Conservation (phyloP, 2,329 filamentous ascomycete species). For the Boeremia lycopersici region DNA sequence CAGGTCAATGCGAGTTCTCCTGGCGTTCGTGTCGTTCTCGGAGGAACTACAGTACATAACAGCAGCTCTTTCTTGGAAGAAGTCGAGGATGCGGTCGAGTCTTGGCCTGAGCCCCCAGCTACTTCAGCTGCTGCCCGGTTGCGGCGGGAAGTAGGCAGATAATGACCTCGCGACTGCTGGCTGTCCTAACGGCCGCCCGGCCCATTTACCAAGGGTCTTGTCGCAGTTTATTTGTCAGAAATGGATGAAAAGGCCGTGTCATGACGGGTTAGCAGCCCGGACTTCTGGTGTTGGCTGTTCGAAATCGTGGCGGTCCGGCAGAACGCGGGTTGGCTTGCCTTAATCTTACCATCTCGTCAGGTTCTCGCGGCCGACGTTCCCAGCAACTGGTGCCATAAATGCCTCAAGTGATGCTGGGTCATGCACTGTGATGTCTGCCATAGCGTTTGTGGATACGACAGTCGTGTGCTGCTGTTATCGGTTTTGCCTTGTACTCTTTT, state of each 20-base stretch:
- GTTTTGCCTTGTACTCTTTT: background rate
- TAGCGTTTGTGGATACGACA: background rate
- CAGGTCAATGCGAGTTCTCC: slow-evolving; percentile 90
- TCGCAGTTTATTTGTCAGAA: background rate
- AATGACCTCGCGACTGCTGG: slow-evolving; percentile 1
- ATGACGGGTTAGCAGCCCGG: slow-evolving; percentile 1
- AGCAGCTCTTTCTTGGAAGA: slow-evolving; percentile 87
- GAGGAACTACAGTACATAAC: slow-evolving; percentile 88
- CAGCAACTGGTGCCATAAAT: slow-evolving; percentile 15
- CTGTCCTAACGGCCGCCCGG: background rate
- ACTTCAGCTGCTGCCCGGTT: slow-evolving; percentile 65
- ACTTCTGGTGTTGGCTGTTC: slow-evolving; percentile 8
- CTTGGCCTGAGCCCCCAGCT: slow-evolving; percentile 73
- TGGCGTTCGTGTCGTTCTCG: slow-evolving; percentile 85
- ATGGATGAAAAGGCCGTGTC: background rate
- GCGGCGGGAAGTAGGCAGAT: slow-evolving; percentile 64
- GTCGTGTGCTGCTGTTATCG: background rate
- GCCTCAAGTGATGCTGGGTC: slow-evolving; percentile 1
- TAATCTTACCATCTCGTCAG: slow-evolving; percentile 13
- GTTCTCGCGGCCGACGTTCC: slow-evolving; percentile 4
- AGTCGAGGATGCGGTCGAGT: slow-evolving; percentile 83
- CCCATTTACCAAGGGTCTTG: background rate
- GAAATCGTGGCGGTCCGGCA: slow-evolving; percentile 6
- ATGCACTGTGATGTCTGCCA: slow-evolving; percentile 4
- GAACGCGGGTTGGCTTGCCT: slow-evolving; percentile 4